A percentile compares a stretch with the other conserved stretches of the same genome.
Evolutionary conservation across 345 rosid genomes (phyloP).

Genomic region (Hibiscus syriacus): DNA sequence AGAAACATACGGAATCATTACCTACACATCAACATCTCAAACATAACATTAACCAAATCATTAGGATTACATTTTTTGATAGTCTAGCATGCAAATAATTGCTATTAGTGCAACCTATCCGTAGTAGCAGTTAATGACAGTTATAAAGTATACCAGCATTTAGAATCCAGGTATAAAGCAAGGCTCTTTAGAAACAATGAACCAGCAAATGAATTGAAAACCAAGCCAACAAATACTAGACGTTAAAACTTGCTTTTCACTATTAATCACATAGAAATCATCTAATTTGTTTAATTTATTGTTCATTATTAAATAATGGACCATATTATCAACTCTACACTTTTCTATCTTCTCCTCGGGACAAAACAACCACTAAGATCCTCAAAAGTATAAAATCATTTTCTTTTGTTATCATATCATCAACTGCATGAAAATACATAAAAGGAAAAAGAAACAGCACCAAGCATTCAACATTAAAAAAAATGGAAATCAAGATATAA

Average conservation of each 20-base stretch:
- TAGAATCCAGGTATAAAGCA: background rate
- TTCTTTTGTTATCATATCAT: background rate
- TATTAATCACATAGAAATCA: background rate
- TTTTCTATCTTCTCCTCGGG: no score
- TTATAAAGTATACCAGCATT: background rate
- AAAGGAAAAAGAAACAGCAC: no score
- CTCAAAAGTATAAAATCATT: no score
- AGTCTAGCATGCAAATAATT: background rate
- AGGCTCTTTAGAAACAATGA: background rate
- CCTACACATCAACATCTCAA: background rate
- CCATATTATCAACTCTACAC: no score
- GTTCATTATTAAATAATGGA: background rate
- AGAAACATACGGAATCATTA: background rate
- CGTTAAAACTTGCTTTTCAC: background rate
- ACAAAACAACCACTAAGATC: no score
- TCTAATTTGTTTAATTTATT: background rate
- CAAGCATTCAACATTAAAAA: no score
- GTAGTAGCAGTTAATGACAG: background rate
- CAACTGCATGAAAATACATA: no score
- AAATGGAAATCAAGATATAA: background rate
- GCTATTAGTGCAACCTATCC: background rate
- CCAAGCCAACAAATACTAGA: background rate
- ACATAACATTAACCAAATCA: background rate
- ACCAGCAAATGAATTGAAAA: no score
- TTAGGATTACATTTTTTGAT: background rate